Evolutionary conservation across 805 yeast species (phyloP), one percentile per base, ranked within the genome.

Genomic region (Nakazawaea wyomingensis): DNA sequence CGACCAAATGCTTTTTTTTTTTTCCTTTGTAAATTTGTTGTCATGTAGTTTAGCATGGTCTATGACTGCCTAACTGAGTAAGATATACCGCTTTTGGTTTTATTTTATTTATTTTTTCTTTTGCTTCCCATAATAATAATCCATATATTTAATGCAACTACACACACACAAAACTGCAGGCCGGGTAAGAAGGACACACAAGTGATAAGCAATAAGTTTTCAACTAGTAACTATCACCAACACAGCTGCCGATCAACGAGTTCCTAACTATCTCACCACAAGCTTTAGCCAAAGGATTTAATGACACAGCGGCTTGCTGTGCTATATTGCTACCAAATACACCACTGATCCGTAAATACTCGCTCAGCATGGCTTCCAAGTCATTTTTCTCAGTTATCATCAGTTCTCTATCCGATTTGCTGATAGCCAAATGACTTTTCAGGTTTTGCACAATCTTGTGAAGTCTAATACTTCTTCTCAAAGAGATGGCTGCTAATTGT

Each of bases 211-310:
- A n/a, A n/a, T n/a, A n/a, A n/a, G n/a, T n/a, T n/a, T n/a, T n/a
- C n/a, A n/a, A n/a, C n/a, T n/a, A n/a, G n/a, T n/a, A n/a, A n/a
- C n/a, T n/a, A n/a, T n/a, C n/a, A n/a, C n/a, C n/a, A 21, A 34
- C 2, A 29, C 11, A 2, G 13, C n/a, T 6, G 4, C 31, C 22
- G 22, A 30, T 24, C 26, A 42, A 18, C n/a, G 41, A 36, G 5
- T 36, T 32, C 19, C 20, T 42, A 11, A 42, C 41, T 13, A 42
- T 42, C n/a, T 30, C 19, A 26, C 41, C 45, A 19, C 45, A 42
- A 8, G 36, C 14, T 18, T 42, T 36, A 19, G 45, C 40, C 16
- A n/a, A 22, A 20, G 45, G 45, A 22, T 42, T 36, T 17, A 37
- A 20, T 4, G n/a, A 11, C 7, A 21, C 33, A 1, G 41, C 24